These are phyloP conservation scores for Bonia amplexicaulis DNA, from an alignment of 176 grass and related monocot genomes.

Conservation along the genomic window DNA sequence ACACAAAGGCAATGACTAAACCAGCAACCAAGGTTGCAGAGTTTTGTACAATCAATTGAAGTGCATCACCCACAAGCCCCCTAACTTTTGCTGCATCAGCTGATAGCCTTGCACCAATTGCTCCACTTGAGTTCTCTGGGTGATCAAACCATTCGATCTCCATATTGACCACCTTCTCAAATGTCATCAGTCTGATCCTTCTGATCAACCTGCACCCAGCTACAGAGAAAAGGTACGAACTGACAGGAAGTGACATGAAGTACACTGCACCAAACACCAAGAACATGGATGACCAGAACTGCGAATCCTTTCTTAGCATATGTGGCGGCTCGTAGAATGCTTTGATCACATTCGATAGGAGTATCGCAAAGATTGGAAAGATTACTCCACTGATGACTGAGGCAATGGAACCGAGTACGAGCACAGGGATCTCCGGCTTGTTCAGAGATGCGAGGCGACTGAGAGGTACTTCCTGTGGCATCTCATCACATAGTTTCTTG, in stretches of 20 bases:
- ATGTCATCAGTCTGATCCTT: slow-evolving; percentile 92
- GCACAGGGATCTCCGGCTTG: slow-evolving; percentile 72
- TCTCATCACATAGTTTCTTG: slow-evolving; percentile 21
- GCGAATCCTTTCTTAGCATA: slow-evolving; percentile 64
- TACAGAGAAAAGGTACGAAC: slow-evolving; percentile 80
- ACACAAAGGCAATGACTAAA: slow-evolving; percentile 72
- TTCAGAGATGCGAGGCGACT: slow-evolving; percentile 77
- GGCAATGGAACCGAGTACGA: slow-evolving; percentile 72
- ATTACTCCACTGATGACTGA: slow-evolving; percentile 67
- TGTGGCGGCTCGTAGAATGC: slow-evolving; percentile 73
- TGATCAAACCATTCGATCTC: slow-evolving; percentile 90
- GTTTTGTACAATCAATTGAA: slow-evolving; percentile 82
- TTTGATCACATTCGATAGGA: slow-evolving; percentile 80
- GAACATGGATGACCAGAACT: slow-evolving; percentile 93
- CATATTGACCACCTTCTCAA: slow-evolving; percentile 88
- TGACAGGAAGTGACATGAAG: slow-evolving; percentile 61
- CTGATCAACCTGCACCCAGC: slow-evolving; percentile 76
- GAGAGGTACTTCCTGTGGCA: slow-evolving; percentile 60
- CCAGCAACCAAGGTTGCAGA: slow-evolving; percentile 69
- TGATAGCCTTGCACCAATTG: slow-evolving; percentile 75
- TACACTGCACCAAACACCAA: slow-evolving; percentile 72
- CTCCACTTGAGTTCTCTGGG: slow-evolving; percentile 81
- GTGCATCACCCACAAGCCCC: slow-evolving; percentile 81
- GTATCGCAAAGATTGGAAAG: slow-evolving; percentile 71
- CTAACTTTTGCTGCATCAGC: slow-evolving; percentile 78